Evolutionary conservation across 1,139 yeast genomes (phyloP).

Genomic region (Candida sanyaensis): DNA sequence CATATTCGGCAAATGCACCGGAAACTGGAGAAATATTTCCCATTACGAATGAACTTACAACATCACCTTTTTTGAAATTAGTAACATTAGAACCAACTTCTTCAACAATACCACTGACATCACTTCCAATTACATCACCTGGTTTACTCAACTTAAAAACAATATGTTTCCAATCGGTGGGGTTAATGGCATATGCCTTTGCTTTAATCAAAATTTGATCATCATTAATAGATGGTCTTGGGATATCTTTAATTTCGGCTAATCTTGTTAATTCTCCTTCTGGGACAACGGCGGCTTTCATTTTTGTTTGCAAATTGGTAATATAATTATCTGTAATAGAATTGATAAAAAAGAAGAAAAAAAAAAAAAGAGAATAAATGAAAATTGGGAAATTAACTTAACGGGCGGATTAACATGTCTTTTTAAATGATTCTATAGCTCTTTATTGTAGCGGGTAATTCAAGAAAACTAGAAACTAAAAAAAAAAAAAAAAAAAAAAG

Average conservation of each 20-base stretch:
- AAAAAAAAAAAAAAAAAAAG: no score
- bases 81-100: constrained; percentile 57
- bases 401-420: no score
- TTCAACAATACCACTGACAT: constrained; percentile 59
- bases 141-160: constrained; percentile 19
- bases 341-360: background rate
- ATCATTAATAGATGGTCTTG: constrained; percentile 39
- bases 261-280: constrained; percentile 21
- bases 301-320: no score
- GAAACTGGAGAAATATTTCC: constrained; percentile 31
- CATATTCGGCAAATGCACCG: constrained; percentile 67
- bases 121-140: constrained; percentile 58
- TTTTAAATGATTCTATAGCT: no score
- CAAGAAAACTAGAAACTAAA: no score
- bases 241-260: constrained; percentile 21
- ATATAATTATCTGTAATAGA: background rate
- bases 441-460: no score
- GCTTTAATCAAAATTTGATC: constrained; percentile 55
- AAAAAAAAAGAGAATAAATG: no score
- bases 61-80: constrained; percentile 54
- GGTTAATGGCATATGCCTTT: constrained; percentile 65
- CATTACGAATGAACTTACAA: constrained; percentile 24
- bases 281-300: constrained; percentile 28
- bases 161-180: constrained; percentile 75
- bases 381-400: background rate